Evolutionary conservation across 2,329 filamentous ascomycete genomes (phyloP).

Genomic region (Pestalotiopsis sp.): DNA sequence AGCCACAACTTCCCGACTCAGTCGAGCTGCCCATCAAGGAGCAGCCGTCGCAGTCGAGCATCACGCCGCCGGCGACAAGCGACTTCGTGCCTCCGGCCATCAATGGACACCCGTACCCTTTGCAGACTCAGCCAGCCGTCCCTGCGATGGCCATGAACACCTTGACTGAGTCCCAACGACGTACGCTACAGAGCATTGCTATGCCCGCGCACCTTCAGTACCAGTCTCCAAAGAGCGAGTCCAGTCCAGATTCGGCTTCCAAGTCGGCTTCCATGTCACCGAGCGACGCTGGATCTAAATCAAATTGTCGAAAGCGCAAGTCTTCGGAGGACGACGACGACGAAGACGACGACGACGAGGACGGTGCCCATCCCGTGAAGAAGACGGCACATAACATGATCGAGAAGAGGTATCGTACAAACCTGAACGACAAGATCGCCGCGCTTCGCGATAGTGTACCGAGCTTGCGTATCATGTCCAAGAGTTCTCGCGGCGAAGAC

Average conservation of each 20-base stretch:
- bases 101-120: conserved; percentile 26
- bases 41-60: conserved; percentile 24
- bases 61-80: conserved; percentile 33
- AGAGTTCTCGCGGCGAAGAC: conserved; percentile 70
- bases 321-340: conserved; percentile 63
- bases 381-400: conserved; percentile 99
- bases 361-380: conserved; percentile 65
- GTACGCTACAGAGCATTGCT: conserved; percentile 64
- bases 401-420: conserved; percentile 94
- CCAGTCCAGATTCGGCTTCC: conserved; percentile 61
- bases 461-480: conserved; percentile 82
- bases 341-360: conserved; percentile 64
- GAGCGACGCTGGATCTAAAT: conserved; percentile 54
- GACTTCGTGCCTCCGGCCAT: conserved; percentile 19
- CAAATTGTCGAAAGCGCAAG: conserved; percentile 68
- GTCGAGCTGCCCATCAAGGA: conserved; percentile 31
- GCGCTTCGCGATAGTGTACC: conserved; percentile 91
- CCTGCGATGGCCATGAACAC: conserved; percentile 38
- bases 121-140: conserved; percentile 30
- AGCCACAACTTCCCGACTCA: conserved; percentile 15
- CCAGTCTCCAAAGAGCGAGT: conserved; percentile 59
- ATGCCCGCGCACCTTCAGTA: conserved; percentile 68
- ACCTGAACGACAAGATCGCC: conserved; percentile 96
- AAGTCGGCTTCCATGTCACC: conserved; percentile 57
- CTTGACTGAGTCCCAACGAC: conserved; percentile 62